phyloP scores from a whole-genome alignment of 257 asterid species.

The Nicotiana otophora region DNA sequence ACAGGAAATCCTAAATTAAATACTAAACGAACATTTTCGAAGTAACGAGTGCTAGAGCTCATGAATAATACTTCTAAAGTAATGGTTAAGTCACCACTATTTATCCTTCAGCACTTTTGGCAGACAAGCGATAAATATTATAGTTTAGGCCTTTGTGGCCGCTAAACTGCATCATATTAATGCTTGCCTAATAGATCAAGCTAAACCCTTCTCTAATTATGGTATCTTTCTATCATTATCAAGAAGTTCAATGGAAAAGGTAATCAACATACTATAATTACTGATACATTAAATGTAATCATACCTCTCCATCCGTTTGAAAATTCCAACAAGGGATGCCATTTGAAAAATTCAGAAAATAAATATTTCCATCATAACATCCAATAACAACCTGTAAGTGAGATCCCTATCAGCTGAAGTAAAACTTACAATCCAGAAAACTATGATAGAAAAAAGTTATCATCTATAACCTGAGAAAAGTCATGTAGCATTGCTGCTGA shows the following conservation, averaged over 20 bases:
- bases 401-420: not conserved
- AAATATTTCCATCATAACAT: constrained; percentile 72
- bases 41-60: too few species aligned
- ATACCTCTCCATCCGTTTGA: constrained; percentile 82
- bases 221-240: not conserved
- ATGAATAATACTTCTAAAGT: too few species aligned
- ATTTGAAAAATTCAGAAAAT: constrained; percentile 58
- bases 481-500: constrained; percentile 79
- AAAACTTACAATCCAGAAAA: constrained; percentile 6
- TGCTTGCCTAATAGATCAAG: too few species aligned
- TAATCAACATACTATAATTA: not conserved
- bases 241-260: not conserved
- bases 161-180: too few species aligned
- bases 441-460: not conserved
- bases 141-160: too few species aligned
- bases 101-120: too few species aligned
- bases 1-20: too few species aligned
- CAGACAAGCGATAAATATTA: too few species aligned
- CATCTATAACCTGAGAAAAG: constrained; percentile 60
- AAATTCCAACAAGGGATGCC: constrained; percentile 75
- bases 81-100: too few species aligned
- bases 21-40: too few species aligned
- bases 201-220: not conserved
- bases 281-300: constrained; percentile 4
- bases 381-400: constrained; percentile 75